phyloP scores from a whole-genome alignment of 192 early-diverging fungal genomes.

The Kickxella alabastrina region DNA sequence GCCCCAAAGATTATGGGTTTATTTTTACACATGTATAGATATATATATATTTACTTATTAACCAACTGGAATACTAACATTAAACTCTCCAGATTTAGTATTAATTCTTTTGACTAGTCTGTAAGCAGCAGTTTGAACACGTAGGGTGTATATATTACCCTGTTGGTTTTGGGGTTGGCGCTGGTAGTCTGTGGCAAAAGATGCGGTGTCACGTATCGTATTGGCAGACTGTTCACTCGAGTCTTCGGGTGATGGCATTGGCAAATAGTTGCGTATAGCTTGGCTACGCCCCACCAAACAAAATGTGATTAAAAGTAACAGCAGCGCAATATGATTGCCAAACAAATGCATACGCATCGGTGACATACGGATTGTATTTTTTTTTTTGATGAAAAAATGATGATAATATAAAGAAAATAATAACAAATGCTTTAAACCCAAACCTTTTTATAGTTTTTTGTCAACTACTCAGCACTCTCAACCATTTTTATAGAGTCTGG shows the following conservation, averaged over 20 bases:
- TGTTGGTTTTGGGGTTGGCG: too few species aligned
- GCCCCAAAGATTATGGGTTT: not conserved
- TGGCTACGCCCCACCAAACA: not conserved
- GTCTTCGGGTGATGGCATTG: slow-evolving; percentile 28
- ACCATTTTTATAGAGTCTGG: too few species aligned
- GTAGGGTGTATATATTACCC: too few species aligned
- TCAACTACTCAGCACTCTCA: too few species aligned
- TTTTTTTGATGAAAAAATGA: not conserved
- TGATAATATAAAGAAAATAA: too few species aligned
- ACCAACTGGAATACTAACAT: slow-evolving; percentile 33
- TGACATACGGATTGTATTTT: not conserved
- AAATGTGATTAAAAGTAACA: slow-evolving; percentile 4
- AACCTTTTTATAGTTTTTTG: too few species aligned
- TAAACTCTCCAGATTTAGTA: slow-evolving; percentile 23
- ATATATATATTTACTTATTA: slow-evolving; percentile 6
- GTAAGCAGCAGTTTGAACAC: not conserved
- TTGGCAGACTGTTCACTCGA: not conserved
- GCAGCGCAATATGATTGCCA: too few species aligned
- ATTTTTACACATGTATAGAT: not conserved
- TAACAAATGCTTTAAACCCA: too few species aligned
- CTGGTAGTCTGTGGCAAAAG: too few species aligned
- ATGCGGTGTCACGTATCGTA: too few species aligned
- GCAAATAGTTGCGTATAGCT: slow-evolving; percentile 12
- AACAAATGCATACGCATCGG: too few species aligned
- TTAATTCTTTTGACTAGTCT: slow-evolving; percentile 9